Evolutionary conservation across 768 basidiomycete genomes (phyloP).

Genomic region (Roridomyces roridus): DNA sequence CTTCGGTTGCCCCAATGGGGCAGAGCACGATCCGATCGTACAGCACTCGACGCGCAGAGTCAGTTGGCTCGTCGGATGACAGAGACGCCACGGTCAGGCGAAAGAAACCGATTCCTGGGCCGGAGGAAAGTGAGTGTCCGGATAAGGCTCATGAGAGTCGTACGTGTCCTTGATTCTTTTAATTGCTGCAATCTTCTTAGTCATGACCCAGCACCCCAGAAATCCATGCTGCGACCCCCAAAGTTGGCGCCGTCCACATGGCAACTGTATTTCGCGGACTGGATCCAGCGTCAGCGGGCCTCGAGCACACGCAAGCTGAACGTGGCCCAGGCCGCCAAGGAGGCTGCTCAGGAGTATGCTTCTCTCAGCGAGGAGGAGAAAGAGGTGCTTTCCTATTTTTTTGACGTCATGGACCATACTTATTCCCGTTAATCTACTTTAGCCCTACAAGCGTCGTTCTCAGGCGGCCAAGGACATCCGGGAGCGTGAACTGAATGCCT

Average conservation of each 20-base stretch:
- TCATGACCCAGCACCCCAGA: constrained; percentile 66
- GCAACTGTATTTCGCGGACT: constrained; percentile 97
- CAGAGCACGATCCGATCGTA: constrained; percentile 63
- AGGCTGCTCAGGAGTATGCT: constrained; percentile 91
- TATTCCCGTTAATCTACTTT: constrained; percentile 29
- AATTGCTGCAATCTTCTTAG: constrained; percentile 16
- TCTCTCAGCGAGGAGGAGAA: constrained; percentile 80
- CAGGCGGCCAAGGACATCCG: constrained; percentile 85
- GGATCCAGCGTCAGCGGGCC: constrained; percentile 87
- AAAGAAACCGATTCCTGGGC: constrained; percentile 50
- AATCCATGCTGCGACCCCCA: constrained; percentile 84
- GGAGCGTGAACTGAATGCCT: constrained; percentile 81
- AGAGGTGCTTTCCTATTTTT: constrained; percentile 62
- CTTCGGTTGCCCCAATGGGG: constrained; percentile 53
- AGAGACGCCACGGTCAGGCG: constrained; percentile 78
- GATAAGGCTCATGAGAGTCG: constrained; percentile 50
- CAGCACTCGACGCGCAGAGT: constrained; percentile 67
- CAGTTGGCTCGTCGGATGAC: constrained; percentile 64
- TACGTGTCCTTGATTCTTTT: constrained; percentile 40
- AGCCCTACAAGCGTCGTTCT: constrained; percentile 89
- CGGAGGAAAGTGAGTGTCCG: constrained; percentile 38
- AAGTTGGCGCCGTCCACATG: constrained; percentile 94
- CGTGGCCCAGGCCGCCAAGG: constrained; percentile 94
- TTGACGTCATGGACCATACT: constrained; percentile 19
- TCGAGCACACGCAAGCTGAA: constrained; percentile 86